Conservation (phyloP, 2,329 filamentous ascomycete genomes). For the Cladosporium oxysporum region DNA sequence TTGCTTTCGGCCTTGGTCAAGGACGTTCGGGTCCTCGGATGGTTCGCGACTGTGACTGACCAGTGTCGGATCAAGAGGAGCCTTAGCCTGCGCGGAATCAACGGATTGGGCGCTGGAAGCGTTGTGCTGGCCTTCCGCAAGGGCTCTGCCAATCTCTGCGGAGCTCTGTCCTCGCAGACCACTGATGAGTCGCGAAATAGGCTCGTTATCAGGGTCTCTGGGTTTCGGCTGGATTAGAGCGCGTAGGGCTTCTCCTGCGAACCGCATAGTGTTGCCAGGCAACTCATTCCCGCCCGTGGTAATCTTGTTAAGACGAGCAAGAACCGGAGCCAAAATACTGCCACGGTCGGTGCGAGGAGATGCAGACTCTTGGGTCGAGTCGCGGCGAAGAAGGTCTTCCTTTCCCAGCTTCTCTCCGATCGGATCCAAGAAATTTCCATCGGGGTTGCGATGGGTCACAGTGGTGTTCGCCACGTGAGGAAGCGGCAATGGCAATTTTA, state of each 20-base stretch:
- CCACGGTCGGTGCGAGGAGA: background rate
- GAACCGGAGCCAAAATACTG: background rate
- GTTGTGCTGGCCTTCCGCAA: background rate
- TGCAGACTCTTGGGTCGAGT: background rate
- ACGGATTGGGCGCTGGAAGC: background rate
- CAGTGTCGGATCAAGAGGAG: background rate
- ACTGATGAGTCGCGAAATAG: background rate
- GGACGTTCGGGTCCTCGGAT: background rate
- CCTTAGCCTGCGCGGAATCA: background rate
- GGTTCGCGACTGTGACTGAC: background rate
- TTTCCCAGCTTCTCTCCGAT: slow-evolving; percentile 25
- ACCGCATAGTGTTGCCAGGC: no score
- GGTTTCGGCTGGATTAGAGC: background rate
- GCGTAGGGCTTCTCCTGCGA: background rate
- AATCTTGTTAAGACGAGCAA: background rate
- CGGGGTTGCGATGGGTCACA: slow-evolving; percentile 25
- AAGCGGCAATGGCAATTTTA: slow-evolving; percentile 15
- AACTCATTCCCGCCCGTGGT: no score
- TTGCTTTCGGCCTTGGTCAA: background rate
- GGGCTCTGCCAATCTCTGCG: slow-evolving; percentile 12
- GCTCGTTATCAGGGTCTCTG: slow-evolving; percentile 3
- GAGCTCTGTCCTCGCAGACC: slow-evolving; percentile 19
- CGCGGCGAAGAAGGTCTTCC: slow-evolving; percentile 7
- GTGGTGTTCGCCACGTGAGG: slow-evolving; percentile 27
- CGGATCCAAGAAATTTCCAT: slow-evolving; percentile 26